Base-by-base conservation (phyloP, 257 asterid genomes). In the Przewalskia tangutica region DNA sequence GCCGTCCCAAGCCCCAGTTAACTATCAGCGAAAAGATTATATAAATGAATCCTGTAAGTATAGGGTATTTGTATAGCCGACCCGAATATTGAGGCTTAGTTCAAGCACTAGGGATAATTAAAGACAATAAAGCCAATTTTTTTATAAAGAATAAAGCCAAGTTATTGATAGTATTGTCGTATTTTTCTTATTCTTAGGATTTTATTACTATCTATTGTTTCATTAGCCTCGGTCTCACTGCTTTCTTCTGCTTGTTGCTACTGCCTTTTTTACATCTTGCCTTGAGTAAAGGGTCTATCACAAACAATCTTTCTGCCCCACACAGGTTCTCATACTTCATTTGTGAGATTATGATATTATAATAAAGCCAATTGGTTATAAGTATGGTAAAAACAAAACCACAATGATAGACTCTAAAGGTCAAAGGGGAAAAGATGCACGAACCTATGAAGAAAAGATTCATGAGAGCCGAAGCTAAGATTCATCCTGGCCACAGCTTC, bases 371-470 rank as follows among this genome's bases (percentile, higher is more conserved):
- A 27, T 27, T 27, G 32, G 32, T 27, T 16, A 67, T 8, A 38
- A 66, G 76, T 67, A 67, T n/a, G 32, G 68, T 5, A 80, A 46
- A 23, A 5, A 34, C 7, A 64, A 51, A 67, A 75, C 2, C 16
- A 82, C 6, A 48, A 17, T 44, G 64, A 62, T 10, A 32, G 32
- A 7, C 50, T 11, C 11, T 1, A 27, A 27, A 81, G 62, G 48
- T 12, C 7, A 18, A 32, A 5, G n/a, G 9, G 46, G 1, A 27
- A 32, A 51, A 34, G 7, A 2, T 27, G 18, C 53, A 86, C 89
- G 66, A 70, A 95, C 99, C 97, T 92, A 82, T 91, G 94, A 70
- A 96, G 97, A 83, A 85, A 85, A 77, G 95, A 95, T 87, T 91
- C 95, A 82, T 86, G 92, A 6, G 98, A 94, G 84, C 87, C 90